phyloP scores from a whole-genome alignment of 2,329 filamentous ascomycete genomes.

The Sporothrix protearum region DNA sequence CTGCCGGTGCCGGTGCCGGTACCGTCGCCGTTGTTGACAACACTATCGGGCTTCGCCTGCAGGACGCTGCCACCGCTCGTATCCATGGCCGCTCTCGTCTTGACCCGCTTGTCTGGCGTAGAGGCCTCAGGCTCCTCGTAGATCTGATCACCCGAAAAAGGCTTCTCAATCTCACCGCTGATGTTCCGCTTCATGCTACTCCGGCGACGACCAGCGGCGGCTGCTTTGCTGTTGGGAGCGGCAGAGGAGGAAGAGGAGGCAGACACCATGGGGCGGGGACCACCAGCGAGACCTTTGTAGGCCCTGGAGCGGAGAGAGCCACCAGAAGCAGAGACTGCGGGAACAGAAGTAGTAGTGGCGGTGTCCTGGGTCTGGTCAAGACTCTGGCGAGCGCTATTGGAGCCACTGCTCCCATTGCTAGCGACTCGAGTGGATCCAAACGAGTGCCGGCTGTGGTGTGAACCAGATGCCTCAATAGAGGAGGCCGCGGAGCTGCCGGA shows the following conservation, averaged over 20 bases:
- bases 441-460: slow-evolving; percentile 36
- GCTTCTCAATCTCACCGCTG: slow-evolving; percentile 63
- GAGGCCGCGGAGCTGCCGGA: slow-evolving; percentile 51
- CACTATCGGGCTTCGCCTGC: slow-evolving; percentile 60
- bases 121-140: slow-evolving; percentile 78
- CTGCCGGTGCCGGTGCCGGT: slow-evolving; percentile 37
- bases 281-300: slow-evolving; percentile 41
- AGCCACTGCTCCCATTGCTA: slow-evolving; percentile 27
- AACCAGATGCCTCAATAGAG: slow-evolving; percentile 42
- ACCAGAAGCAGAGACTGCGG: not conserved
- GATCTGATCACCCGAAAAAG: slow-evolving; percentile 74
- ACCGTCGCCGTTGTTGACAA: slow-evolving; percentile 49
- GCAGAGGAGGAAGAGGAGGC: slow-evolving; percentile 30
- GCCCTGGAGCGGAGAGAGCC: slow-evolving; percentile 36
- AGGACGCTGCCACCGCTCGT: slow-evolving; percentile 33
- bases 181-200: slow-evolving; percentile 67
- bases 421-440: slow-evolving; percentile 29
- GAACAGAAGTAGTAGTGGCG: not conserved
- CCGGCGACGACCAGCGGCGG: slow-evolving; percentile 46
- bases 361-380: slow-evolving; percentile 32
- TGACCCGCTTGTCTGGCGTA: slow-evolving; percentile 29
- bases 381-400: slow-evolving; percentile 34
- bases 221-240: slow-evolving; percentile 12
- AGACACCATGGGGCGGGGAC: slow-evolving; percentile 31
- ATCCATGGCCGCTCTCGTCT: not conserved